Percentiles rank a stretch among this genome's conserved stretches.
These are phyloP conservation scores for Coemansia sp. DNA, from an alignment of 192 early-diverging fungal genomes.

Conservation along the genomic window DNA sequence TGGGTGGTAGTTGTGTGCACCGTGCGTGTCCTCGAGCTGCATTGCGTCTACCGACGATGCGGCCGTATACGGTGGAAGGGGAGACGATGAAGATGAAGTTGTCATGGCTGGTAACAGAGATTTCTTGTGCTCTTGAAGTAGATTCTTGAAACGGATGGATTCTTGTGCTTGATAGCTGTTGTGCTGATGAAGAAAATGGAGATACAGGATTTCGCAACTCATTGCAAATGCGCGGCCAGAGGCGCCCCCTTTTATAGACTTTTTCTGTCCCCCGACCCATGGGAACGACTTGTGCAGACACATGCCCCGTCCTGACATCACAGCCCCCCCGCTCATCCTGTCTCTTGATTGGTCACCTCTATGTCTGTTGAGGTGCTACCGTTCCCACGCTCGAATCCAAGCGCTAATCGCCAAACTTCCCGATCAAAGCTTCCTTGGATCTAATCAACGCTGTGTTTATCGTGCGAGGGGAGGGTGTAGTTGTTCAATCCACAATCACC, in stretches of 20 bases:
- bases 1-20: conserved; percentile 99
- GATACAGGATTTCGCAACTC: too few relatives aligned
- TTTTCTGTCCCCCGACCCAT: conserved; percentile 8
- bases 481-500: too few relatives aligned
- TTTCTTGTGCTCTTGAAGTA: background rate
- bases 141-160: too few relatives aligned
- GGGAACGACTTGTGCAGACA: background rate
- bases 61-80: conserved; percentile 12
- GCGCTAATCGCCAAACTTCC: too few relatives aligned
- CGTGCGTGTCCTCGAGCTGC: conserved; percentile 77
- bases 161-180: too few relatives aligned
- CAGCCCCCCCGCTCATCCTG: too few relatives aligned
- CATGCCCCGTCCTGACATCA: background rate
- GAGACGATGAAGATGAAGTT: conserved; percentile 10
- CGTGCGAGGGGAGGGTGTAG: too few relatives aligned
- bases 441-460: too few relatives aligned
- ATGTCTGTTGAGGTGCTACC: too few relatives aligned
- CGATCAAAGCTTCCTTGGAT: too few relatives aligned
- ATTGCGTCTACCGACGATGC: conserved; percentile 52
- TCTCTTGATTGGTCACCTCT: background rate
- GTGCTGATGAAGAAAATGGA: too few relatives aligned
- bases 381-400: too few relatives aligned
- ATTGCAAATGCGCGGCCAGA: background rate
- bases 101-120: background rate
- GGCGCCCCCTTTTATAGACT: conserved; percentile 8